Base-by-base conservation (phyloP, 169 alveolate species). In the Cytauxzoon felis region DNA sequence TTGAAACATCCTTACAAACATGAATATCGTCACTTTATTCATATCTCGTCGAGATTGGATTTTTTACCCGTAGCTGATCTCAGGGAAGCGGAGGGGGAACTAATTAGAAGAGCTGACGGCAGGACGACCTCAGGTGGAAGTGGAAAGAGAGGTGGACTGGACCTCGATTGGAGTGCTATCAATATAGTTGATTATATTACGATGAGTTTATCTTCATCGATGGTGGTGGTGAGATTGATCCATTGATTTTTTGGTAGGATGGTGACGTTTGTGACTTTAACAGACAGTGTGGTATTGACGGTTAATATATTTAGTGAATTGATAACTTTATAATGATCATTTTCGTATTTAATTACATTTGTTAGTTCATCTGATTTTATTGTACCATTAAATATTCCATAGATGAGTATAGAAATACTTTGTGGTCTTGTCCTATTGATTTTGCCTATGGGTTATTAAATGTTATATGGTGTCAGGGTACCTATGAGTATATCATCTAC, bases 351-450 rank as follows among this genome's bases (percentile, higher is more conserved):
- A 38, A 27, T 56, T 40, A 40, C 42, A 16, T 56, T 30, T n/a
- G 48, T 33, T 9, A 56, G 59, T 11, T 72, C 75, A 19, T 13
- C 78, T 21, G 67, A 11, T 27, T 67, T 65, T 0, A 52, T 70
- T 27, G 82, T 38, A 8, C 54, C 82, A 16, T 67, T 67, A 36
- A 72, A 72, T 19, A 72, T 52, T 27, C 82, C 82, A 38, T 72
- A 72, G 0, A 63, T 63, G 24, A 72, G 75, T 42, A 72, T 56
- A 43, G 82, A 72, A 23, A 58, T 67, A 40, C 82, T 72, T 13
- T 53, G 42, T 13, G 75, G 61, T 34, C 43, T 3, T 9, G 43
- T 58, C 26, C 68, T 32, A 23, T 53, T 50, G 4, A 61, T 58
- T 27, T 72, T 72, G 4, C 78, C 82, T 72, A 48, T 34, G n/a